phyloP scores from a whole-genome alignment of 345 rosid species.

The Eucalyptus paniculata region DNA sequence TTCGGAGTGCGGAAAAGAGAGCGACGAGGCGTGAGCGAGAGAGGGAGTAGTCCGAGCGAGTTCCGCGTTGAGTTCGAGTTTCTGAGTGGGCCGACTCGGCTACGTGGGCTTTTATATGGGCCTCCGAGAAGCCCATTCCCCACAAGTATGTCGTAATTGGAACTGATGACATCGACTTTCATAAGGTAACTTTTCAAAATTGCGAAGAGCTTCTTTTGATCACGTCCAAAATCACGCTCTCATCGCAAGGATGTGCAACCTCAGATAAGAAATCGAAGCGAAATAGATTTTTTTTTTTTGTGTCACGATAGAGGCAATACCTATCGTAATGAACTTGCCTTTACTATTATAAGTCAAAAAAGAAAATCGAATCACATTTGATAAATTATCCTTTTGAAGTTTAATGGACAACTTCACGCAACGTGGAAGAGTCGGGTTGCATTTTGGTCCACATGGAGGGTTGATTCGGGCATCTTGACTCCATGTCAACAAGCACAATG shows the following conservation, averaged over 20 bases:
- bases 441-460: background rate
- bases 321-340: background rate
- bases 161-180: background rate
- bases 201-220: background rate
- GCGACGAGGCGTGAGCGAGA: background rate
- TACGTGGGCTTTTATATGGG: background rate
- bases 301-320: background rate
- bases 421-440: background rate
- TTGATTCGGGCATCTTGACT: background rate
- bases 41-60: background rate
- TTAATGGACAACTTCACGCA: background rate
- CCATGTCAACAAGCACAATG: background rate
- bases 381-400: background rate
- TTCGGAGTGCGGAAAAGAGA: background rate
- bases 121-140: background rate
- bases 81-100: background rate
- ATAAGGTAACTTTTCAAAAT: background rate
- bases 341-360: background rate
- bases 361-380: background rate
- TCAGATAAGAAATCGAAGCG: background rate
- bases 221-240: background rate
- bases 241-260: background rate
- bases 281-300: background rate
- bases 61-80: background rate
- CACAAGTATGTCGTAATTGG: background rate